Base-by-base conservation (phyloP, 495 filamentous ascomycete genomes). In the Xylaria acuta region DNA sequence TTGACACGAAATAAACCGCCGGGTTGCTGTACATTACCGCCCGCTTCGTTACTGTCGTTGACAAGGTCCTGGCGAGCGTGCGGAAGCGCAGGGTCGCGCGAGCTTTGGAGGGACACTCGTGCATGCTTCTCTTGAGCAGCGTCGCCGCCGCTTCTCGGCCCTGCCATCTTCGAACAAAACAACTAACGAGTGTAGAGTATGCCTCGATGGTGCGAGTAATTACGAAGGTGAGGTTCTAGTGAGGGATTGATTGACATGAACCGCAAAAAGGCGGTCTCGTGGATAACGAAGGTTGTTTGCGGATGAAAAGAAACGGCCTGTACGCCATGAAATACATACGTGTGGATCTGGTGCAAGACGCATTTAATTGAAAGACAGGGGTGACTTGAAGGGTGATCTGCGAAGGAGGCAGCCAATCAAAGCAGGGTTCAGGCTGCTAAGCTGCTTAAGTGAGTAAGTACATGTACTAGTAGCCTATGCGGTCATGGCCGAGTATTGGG, bases 1-100 rank as follows among this genome's bases (percentile, higher is more conserved):
- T 76, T 78, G 11, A 79, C 54, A 3, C 71, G 73, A 34, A 78
- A 3, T 47, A 75, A 47, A n/a, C 77, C 72, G 9, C 45, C 38
- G 20, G 54, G 30, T 18, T 41, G 16, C 34, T 32, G 36, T 38
- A 20, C 30, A 11, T 32, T 34, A 9, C 38, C 36, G 51, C 54
- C 41, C 5, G 66, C 22, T 3, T 38, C 63, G 16, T 51, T 3
- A 12, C 30, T 51, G 54, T 47, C 74, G 25, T 53, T 25, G 18
- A 36, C 64, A 20, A 73, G 59, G 41, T 78, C 75, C 40, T 77
- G 77, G 67, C 72, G 67, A 16, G 73, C 74, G 2, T 66, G 69
- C 20, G 77, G 77, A 32, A 78, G 77, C 1, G 71, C 64, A 5
- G 73, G 58, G 25, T 73, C 73, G 54, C 70, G 69, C 27, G 73